Evolutionary conservation across 164 flowering plant species (phyloP).

Genomic region (Nymphaea thermarum): DNA sequence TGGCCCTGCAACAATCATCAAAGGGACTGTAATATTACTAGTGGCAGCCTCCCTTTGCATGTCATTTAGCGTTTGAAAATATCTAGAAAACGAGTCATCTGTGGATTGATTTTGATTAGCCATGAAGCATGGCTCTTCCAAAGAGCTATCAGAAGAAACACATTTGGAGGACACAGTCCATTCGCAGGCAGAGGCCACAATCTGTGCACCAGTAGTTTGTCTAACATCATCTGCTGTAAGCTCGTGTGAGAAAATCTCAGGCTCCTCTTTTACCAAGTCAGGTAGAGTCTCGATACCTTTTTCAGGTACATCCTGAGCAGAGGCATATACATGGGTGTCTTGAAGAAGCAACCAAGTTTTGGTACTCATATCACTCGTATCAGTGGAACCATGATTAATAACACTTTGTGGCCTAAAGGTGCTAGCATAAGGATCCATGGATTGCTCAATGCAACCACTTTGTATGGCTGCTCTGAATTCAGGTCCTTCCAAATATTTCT

Average conservation of each 20-base stretch:
- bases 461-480: constrained; percentile 2
- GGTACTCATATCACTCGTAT: constrained; percentile 3
- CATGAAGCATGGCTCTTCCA: neutral
- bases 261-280: neutral
- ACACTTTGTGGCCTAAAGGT: neutral
- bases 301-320: too few species aligned
- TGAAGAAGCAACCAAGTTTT: constrained; percentile 1
- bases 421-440: constrained; percentile 5
- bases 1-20: constrained; percentile 95
- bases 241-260: constrained; percentile 2
- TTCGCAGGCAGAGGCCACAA: neutral
- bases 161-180: neutral
- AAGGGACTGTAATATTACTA: constrained; percentile 58
- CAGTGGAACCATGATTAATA: constrained; percentile 7
- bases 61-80: constrained; percentile 59
- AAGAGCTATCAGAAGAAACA: neutral
- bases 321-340: too few species aligned
- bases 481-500: constrained; percentile 20
- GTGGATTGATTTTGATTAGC: constrained; percentile 13
- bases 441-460: neutral
- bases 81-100: constrained; percentile 51
- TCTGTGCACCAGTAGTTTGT: neutral
- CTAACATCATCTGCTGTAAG: neutral
- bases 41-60: constrained; percentile 84
- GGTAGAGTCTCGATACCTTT: too few species aligned